phyloP scores from a whole-genome alignment of 1,139 yeast genomes.

The Yamadazyma atmosphaerica region DNA sequence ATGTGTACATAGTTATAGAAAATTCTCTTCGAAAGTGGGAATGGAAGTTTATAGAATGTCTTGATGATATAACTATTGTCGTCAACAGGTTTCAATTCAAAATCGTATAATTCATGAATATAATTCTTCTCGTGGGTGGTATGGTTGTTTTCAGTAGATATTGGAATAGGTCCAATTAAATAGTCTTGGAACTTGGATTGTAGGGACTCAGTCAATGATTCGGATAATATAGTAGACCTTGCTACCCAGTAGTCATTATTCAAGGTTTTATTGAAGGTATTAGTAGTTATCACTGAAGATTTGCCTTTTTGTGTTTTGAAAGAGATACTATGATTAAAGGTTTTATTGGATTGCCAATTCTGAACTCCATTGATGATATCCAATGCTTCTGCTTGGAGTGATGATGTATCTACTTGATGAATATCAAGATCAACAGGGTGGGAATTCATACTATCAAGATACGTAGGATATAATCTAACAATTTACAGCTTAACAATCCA shows the following conservation, averaged over 20 bases:
- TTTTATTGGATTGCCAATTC: constrained; percentile 17
- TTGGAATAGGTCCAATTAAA: constrained; percentile 15
- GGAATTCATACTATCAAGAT: constrained; percentile 1
- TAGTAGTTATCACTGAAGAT: constrained; percentile 5
- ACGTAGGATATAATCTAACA: no score
- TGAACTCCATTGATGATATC: constrained; percentile 3
- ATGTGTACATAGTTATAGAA: constrained; percentile 62
- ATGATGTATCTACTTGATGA: background rate
- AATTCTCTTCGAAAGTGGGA: constrained; percentile 49
- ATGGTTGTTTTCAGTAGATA: constrained; percentile 24
- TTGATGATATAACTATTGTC: constrained; percentile 19
- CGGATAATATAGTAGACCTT: constrained; percentile 10
- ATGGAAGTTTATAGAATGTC: constrained; percentile 51
- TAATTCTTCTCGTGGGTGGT: constrained; percentile 36
- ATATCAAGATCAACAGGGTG: background rate
- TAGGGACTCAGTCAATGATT: constrained; percentile 7
- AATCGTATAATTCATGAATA: constrained; percentile 30
- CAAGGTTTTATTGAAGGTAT: constrained; percentile 6
- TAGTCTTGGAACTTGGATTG: constrained; percentile 13
- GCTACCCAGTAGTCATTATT: constrained; percentile 16
- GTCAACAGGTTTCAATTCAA: constrained; percentile 19
- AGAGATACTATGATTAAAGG: constrained; percentile 4
- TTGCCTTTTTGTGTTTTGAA: background rate
- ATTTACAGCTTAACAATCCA: no score
- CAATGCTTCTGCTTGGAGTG: constrained; percentile 3